Evolutionary conservation across 306 rosid genomes (phyloP), one percentile per base, ranked within the genome.

Genomic region (Cucurbita moschata): DNA sequence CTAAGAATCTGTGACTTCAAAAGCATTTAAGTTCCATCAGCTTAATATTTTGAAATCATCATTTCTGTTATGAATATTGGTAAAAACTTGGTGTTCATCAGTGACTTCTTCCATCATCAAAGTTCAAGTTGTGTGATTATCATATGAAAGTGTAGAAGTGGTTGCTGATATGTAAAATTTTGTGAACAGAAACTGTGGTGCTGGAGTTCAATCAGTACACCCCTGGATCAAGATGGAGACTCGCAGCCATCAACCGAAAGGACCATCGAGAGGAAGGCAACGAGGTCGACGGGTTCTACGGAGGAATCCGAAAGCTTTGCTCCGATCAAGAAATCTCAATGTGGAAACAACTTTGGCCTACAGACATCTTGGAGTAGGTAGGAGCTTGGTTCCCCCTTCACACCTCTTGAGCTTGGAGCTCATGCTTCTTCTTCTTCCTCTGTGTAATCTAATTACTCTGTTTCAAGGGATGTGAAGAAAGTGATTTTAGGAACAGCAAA

Each of bases 171-270:
- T 39, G 63, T 55, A 6, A 62, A 55, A 39, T 30, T 30, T 19
- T 56, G 72, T 23, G 39, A 71, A 77, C 87, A 94, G 97, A 89
- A 79, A 87, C 82, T 4, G 87, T 94, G 79, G 96, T 90, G 79
- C 81, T 90, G 75, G 92, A 94, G 85, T 94, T 94, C 92, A 90
- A 87, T 64, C 98, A 94, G 85, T 94, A 94, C 82, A 83, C 88
- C 40, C 75, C 62, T 1, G 97, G 87, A 55, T 94, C 98, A 0
- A 82, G 96, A 40, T 94, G 98, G 98, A 88, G 96, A 66, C 89
- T 19, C 21, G 65, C 96, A 30, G 72, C 63, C 8, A 38, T 94
- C 49, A 72, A 80, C 69, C 77, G 98, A 82, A 86, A 82, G 82
- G 85, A 90, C 71, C 97, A 94, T 50, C 61, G 92, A 49, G 92